Base-by-base conservation (phyloP, 257 asterid species). In the Primulina tabacum region DNA sequence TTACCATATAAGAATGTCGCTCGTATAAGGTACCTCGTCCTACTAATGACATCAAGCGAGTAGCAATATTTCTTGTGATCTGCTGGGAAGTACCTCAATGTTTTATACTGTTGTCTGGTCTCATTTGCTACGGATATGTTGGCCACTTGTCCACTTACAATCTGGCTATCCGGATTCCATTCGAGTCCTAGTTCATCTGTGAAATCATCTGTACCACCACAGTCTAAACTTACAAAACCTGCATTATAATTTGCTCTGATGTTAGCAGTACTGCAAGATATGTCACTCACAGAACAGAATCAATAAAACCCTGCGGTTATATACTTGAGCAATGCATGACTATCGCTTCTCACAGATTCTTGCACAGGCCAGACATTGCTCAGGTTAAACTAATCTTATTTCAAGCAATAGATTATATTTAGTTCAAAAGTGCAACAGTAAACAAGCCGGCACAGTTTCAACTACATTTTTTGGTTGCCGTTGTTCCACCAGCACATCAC, bases 191-290 rank as follows among this genome's bases (percentile, higher is more conserved):
- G 65, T 47, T 82, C 87, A 75, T 94, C 99, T 0, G 92, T 91
- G 64, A 74, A 94, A 77, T 81, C 84, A 68, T 73, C 82, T 20
- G 82, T 73, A 65, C 99, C 99, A 40, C 99, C 99, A 76, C 99
- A 94, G 72, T 94, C 85, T 75, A 94, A 65, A 75, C 97, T 94
- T 53, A 91, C 78, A 78, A 94, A 94, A 77, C 99, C 99, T 94
- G 90, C 77, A 83, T 69, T 61, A 61, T 32, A 30, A 47, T 28
- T 28, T 28, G 38, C 47, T 66, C 60, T 28, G 59, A 69, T 60
- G 28, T 69, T 67, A 67, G 75, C 38, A 63, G 28, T 30, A 71
- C 32, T 8, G 21, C 12, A 43, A 47, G 64, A 30, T 28, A 62
- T n/a, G 32, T 37, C 20, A 30, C 62, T 62, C 30, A 38, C 2